Evolutionary conservation across 805 yeast species (phyloP).

Genomic region (Jamesozyma spencerorum): DNA sequence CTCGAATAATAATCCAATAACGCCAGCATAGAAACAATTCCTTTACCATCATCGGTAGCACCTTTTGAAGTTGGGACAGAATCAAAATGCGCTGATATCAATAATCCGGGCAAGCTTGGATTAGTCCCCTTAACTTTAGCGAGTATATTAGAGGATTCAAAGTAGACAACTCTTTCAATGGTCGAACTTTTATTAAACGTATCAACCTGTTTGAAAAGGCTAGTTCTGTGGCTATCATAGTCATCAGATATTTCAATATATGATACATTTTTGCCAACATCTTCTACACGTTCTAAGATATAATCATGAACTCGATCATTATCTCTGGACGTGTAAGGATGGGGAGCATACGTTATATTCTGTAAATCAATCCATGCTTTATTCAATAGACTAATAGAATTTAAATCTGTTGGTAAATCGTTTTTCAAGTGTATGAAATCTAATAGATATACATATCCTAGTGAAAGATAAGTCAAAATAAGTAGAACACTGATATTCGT

Average conservation of each 20-base stretch:
- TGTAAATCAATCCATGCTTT: slow-evolving; percentile 66
- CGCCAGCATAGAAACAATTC: slow-evolving; percentile 73
- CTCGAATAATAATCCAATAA: slow-evolving; percentile 42
- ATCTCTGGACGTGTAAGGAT: slow-evolving; percentile 70
- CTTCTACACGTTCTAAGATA: slow-evolving; percentile 36
- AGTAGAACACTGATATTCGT: slow-evolving; percentile 55
- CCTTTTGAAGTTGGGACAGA: slow-evolving; percentile 83
- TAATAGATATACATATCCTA: slow-evolving; percentile 32
- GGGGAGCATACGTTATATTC: slow-evolving; percentile 52
- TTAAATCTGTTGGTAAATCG: slow-evolving; percentile 25
- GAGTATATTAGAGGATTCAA: slow-evolving; percentile 72
- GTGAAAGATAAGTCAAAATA: slow-evolving; percentile 36
- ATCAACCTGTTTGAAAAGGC: slow-evolving; percentile 43
- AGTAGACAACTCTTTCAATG: slow-evolving; percentile 50
- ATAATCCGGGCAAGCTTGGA: slow-evolving; percentile 48
- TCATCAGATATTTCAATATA: slow-evolving; percentile 33
- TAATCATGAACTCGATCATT: slow-evolving; percentile 72
- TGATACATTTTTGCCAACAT: slow-evolving; percentile 23
- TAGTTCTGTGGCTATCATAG: slow-evolving; percentile 31
- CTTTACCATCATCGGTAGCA: slow-evolving; percentile 88
- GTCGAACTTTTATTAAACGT: slow-evolving; percentile 36
- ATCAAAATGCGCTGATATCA: slow-evolving; percentile 81
- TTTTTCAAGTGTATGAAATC: slow-evolving; percentile 13
- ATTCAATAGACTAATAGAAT: slow-evolving; percentile 31
- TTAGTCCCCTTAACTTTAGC: slow-evolving; percentile 59